Base-by-base conservation (phyloP, 2,329 filamentous ascomycete species). In the Phyllosticta capitalensis region DNA sequence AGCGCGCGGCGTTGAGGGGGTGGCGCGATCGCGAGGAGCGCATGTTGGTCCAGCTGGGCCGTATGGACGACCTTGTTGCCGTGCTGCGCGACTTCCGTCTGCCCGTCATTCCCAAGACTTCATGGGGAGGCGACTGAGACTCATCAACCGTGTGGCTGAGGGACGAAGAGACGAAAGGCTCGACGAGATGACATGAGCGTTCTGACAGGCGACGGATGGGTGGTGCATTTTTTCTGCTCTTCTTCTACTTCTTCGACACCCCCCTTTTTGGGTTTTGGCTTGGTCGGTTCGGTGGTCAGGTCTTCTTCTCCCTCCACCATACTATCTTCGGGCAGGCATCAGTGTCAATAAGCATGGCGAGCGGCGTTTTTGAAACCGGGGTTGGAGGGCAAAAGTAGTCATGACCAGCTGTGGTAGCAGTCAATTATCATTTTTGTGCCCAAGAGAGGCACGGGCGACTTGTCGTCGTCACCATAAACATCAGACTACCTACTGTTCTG, bases 41-140 rank as follows among this genome's bases (percentile, higher is more conserved):
- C 75, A 77, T 99, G 48, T 76, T 95, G 38, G 84, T 85, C 1
- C 90, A 96, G 73, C 79, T 96, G 10, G 83, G 83, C 70, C 82
- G 90, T 62, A 79, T 96, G 65, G 94, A 99, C 74, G 88, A 94
- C 56, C 78, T 96, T 65, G 86, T 97, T 53, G 87, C 87, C 24
- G 81, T 94, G 12, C 81, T 97, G 65, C 81, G 89, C 63, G 94
- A 99, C 63, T 79, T 72, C 48, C 48, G 28, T n/a, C 56, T 56
- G 53, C 61, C 61, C 3, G 54, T 54, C 10, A 56, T 56, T 10
- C 58, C 53, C n/a, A 56, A 56, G 30, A 20, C 50, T 3, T 30
- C 53, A 12, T 60, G 54, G 54, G 22, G 26, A n/a, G 58, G 52
- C 5, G 33, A 19, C 26, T 61, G 17, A 54, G 54, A 4, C 3